Conservation (phyloP, 345 rosid genomes). For the Rhodamnia argentea region DNA sequence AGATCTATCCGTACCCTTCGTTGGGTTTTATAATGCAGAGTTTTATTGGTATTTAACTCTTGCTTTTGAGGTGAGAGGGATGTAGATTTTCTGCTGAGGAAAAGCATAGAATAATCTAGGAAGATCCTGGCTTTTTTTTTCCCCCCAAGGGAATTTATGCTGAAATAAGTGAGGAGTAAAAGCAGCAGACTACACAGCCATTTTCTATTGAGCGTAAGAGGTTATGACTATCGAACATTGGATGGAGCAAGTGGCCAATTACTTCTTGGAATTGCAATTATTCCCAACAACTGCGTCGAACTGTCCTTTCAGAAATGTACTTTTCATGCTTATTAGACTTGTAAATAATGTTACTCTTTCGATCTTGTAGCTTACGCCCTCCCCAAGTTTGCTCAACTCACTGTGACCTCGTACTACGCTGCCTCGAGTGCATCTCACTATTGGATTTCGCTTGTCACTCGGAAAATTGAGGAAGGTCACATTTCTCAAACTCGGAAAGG, state of each 20-base stretch:
- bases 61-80: not conserved
- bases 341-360: not conserved
- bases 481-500: constrained; percentile 32
- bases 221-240: not conserved
- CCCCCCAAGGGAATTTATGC: not conserved
- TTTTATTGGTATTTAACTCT: not conserved
- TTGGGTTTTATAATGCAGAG: not conserved
- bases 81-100: not conserved
- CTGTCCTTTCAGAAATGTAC: not conserved
- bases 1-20: not conserved
- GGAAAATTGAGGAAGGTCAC: constrained; percentile 56
- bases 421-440: constrained; percentile 92
- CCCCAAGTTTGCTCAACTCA: constrained; percentile 75
- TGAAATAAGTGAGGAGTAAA: not conserved
- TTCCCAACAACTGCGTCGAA: not conserved
- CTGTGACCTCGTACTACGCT: constrained; percentile 80
- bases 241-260: not conserved
- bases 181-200: not conserved
- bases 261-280: not conserved
- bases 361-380: constrained; percentile 54
- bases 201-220: not conserved
- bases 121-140: not conserved
- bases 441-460: constrained; percentile 73
- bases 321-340: not conserved
- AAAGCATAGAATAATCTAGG: not conserved